Evolutionary conservation across 2,329 filamentous ascomycete species (phyloP), one percentile per base, ranked within the genome.

Genomic region (Pseudocercospora musae): DNA sequence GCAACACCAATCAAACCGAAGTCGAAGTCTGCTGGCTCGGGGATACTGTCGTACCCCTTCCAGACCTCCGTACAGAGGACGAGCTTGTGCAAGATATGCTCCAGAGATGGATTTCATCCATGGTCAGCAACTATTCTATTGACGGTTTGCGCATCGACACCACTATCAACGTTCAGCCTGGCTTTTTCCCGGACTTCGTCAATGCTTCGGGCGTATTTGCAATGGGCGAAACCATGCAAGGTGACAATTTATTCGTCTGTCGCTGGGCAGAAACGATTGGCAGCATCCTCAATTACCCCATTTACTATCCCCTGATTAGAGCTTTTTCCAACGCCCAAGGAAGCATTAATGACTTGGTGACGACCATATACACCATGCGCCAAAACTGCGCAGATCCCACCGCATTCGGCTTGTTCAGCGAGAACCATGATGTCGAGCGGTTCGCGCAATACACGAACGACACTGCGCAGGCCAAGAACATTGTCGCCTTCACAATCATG

Each of bases 1-100:
- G 86, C 74, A 53, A 62, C 29, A 70, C 73, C 40, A 75, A 87
- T 70, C 69, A 71, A 42, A 69, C 66, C 11, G 69, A 76, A 40
- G 75, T 77, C 5, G 75, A 80, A 62, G 59, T 74, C 56, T 83
- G 84, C 72, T 84, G 83, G 81, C 75, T 83, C 23, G 83, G 83
- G 10, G 79, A 83, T 67, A 70, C 76, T 25, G 76, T 71, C 2
- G 78, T 82, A 11, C 71, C 79, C 8, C 75, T 83, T 25, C 77
- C 79, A 1, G 81, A 83, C 66, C 71, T 83, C 13, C 74, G 77
- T 23, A 82, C 80, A 4, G 78, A 82, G 54, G 74, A 78, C 46
- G 59, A 70, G 5, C 70, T 72, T 1, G 78, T 81, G 1, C 73
- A 74, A 60, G 65, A 76, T n/a, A 75, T 77, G 59, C 75, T 79